A percentile compares a stretch with the other conserved stretches of the same genome.
phyloP scores from a whole-genome alignment of 2,329 filamentous ascomycete genomes.

The Fusarium albosuccineum region DNA sequence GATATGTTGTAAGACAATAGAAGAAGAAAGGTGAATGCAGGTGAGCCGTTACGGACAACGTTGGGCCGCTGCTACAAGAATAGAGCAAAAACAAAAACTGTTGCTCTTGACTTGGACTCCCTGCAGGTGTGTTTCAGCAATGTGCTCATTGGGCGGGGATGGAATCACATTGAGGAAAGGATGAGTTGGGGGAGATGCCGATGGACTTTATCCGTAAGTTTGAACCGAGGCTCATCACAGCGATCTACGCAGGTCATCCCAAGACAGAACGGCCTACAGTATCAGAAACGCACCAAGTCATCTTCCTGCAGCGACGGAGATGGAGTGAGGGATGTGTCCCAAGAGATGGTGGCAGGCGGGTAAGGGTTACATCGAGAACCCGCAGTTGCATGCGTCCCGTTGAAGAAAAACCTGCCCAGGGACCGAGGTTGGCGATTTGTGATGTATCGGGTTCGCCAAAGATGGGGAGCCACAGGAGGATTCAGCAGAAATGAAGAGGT shows the following conservation, averaged over 20 bases:
- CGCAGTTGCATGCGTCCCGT: background rate
- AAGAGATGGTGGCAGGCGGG: background rate
- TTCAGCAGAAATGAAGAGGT: background rate
- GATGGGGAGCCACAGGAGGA: slow-evolving; percentile 15
- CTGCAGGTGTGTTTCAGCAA: background rate
- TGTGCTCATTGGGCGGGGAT: slow-evolving; percentile 6
- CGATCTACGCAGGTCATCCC: slow-evolving; percentile 3
- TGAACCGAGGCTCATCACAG: background rate
- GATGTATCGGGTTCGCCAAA: slow-evolving; percentile 20
- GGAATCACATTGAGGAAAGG: slow-evolving; percentile 4
- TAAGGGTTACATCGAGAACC: background rate
- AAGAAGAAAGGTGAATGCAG: slow-evolving; percentile 16
- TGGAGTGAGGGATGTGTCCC: background rate
- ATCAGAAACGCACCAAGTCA: slow-evolving; percentile 1
- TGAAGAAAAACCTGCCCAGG: slow-evolving; percentile 9
- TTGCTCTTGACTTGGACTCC: background rate
- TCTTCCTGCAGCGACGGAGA: slow-evolving; percentile 10
- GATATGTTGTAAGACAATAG: background rate
- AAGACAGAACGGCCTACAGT: background rate
- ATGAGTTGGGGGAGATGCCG: background rate
- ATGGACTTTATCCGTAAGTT: background rate
- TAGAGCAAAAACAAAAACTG: too few relatives aligned
- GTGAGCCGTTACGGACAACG: background rate
- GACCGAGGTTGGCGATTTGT: slow-evolving; percentile 14
- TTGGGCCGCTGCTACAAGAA: background rate